Evolutionary conservation across 208 protist genomes (phyloP).

Genomic region (Trypanosoma congolense): DNA sequence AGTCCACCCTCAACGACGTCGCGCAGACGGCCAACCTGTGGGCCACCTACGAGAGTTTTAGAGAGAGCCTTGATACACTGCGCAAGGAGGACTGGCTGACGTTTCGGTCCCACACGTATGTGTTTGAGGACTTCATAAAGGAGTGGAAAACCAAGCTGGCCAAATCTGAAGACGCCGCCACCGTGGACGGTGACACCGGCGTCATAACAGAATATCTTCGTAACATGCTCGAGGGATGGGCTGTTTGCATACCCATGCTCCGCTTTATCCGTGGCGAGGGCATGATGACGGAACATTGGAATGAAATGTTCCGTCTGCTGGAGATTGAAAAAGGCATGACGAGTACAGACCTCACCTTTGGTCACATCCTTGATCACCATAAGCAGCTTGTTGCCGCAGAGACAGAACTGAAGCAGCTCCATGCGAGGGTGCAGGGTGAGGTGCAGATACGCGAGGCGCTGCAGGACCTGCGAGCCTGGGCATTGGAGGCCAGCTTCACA

Average conservation of each 20-base stretch:
- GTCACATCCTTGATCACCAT: conserved; percentile 82
- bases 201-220: conserved; percentile 66
- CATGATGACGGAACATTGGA: conserved; percentile 96
- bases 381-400: conserved; percentile 75
- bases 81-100: conserved; percentile 92
- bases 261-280: conserved; percentile 93
- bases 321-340: conserved; percentile 68
- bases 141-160: conserved; percentile 67
- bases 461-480: conserved; percentile 93
- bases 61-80: conserved; percentile 60
- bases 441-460: conserved; percentile 93
- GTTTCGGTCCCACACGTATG: conserved; percentile 88
- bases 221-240: conserved; percentile 65
- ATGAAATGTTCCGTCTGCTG: conserved; percentile 89
- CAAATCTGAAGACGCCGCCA: conserved; percentile 2
- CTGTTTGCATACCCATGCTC: conserved; percentile 65
- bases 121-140: conserved; percentile 93
- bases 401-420: conserved; percentile 89
- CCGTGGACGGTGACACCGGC: conserved; percentile 8
- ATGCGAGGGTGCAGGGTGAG: conserved; percentile 91
- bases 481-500: conserved; percentile 83
- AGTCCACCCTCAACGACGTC: conserved; percentile 58
- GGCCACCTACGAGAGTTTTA: conserved; percentile 84
- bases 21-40: conserved; percentile 61
- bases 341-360: conserved; percentile 84